Percentiles rank a stretch among this genome's conserved stretches.
Evolutionary conservation across 768 basidiomycete genomes (phyloP).

Genomic region (Heimioporus sp.): DNA sequence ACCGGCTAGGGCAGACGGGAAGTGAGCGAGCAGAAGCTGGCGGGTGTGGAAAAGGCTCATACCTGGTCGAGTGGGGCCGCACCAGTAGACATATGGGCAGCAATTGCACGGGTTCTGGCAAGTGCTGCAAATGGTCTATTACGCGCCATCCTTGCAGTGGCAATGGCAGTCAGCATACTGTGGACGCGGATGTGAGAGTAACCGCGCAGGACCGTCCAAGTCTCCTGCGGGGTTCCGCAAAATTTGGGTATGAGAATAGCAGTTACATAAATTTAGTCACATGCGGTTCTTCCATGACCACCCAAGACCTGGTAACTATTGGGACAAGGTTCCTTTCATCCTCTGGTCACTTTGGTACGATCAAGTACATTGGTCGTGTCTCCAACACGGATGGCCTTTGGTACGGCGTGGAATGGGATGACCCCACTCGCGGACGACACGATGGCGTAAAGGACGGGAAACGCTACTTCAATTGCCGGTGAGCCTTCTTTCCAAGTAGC

Average conservation of each 20-base stretch:
- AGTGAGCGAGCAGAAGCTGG: not conserved
- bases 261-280: constrained; percentile 14
- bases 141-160: constrained; percentile 30
- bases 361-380: constrained; percentile 68
- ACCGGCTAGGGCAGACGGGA: constrained; percentile 43
- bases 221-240: not conserved
- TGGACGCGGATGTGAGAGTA: not conserved
- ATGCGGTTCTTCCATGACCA: constrained; percentile 3
- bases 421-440: constrained; percentile 81
- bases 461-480: constrained; percentile 80
- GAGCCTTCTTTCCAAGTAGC: constrained; percentile 21
- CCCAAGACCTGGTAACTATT: constrained; percentile 26
- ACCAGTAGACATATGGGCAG: constrained; percentile 35
- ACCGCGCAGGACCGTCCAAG: no score
- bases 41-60: not conserved
- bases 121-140: constrained; percentile 25
- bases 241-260: constrained; percentile 6
- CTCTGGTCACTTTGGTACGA: constrained; percentile 58
- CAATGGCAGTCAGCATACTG: constrained; percentile 27
- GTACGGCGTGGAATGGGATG: constrained; percentile 99
- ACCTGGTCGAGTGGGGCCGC: constrained; percentile 25
- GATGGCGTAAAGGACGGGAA: constrained; percentile 76
- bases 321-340: constrained; percentile 55
- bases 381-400: constrained; percentile 64
- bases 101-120: constrained; percentile 30